These are phyloP conservation scores for Pyrenula massariospora DNA, from an alignment of 495 filamentous ascomycete genomes.

Conservation along the genomic window DNA sequence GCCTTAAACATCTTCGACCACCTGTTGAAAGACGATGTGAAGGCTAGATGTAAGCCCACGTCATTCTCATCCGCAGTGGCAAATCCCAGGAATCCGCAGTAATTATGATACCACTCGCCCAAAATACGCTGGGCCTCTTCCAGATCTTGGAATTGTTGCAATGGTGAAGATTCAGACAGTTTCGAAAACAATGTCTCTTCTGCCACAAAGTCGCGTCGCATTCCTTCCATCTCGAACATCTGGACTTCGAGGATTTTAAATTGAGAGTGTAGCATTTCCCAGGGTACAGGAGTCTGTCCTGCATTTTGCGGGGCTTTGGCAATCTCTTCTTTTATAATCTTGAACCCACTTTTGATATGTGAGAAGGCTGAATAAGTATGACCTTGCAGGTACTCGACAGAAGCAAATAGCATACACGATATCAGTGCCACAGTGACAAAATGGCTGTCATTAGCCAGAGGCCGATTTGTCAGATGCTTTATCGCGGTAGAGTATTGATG, in stretches of 20 bases:
- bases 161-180: not conserved
- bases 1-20: not conserved
- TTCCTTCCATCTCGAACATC: not conserved
- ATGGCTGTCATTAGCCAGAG: conserved; percentile 4
- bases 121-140: not conserved
- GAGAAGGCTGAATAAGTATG: conserved; percentile 25
- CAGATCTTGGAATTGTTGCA: not conserved
- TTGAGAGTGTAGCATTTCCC: not conserved
- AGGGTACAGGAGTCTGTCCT: not conserved
- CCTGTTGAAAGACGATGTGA: not conserved
- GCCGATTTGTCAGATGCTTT: not conserved
- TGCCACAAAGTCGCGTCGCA: not conserved
- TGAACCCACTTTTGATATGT: conserved; percentile 33
- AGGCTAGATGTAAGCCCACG: not conserved
- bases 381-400: conserved; percentile 42
- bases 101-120: not conserved
- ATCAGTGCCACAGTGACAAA: conserved; percentile 30
- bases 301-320: not conserved
- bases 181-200: not conserved
- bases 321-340: conserved; percentile 11
- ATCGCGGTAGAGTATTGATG: conserved; percentile 45
- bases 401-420: conserved; percentile 45
- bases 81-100: not conserved
- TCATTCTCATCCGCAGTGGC: not conserved
- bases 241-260: not conserved